Conservation (phyloP, 805 yeast species). For the Yarrowia divulgata region DNA sequence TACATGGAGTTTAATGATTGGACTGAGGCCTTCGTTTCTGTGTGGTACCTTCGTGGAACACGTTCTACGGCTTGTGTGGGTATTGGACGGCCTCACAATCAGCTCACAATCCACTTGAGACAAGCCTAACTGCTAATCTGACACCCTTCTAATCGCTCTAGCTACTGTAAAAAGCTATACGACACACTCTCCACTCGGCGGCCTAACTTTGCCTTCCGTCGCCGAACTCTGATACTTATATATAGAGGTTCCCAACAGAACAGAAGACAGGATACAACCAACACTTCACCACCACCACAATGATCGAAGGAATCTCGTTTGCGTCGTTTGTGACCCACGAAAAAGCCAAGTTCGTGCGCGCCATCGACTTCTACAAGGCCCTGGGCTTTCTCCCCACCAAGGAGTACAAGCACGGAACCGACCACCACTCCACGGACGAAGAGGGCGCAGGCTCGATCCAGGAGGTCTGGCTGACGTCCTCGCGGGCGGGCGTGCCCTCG, state of each 20-base stretch:
- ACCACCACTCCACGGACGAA: conserved; percentile 42
- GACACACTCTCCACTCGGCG: neutral
- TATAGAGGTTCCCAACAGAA: neutral
- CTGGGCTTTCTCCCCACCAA: conserved; percentile 54
- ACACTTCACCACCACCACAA: conserved; percentile 5
- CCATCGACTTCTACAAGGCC: conserved; percentile 65
- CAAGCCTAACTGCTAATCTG: too few species aligned
- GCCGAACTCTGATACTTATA: conserved; percentile 10
- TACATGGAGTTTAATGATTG: neutral
- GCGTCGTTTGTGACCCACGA: conserved; percentile 60
- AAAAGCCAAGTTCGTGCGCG: conserved; percentile 53
- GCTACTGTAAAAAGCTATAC: too few species aligned
- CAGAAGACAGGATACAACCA: too few species aligned
- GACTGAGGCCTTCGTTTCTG: too few species aligned
- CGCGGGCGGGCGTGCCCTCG: conserved; percentile 42
- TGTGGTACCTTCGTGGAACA: too few species aligned
- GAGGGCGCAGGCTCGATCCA: conserved; percentile 44
- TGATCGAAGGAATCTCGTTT: conserved; percentile 44
- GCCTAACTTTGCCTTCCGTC: neutral
- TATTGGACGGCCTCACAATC: too few species aligned
- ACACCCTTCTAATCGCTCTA: too few species aligned
- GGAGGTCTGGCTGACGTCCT: conserved; percentile 48
- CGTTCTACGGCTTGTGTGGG: too few species aligned
- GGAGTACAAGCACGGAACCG: conserved; percentile 48
- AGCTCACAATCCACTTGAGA: too few species aligned